Conservation (phyloP, 305 asterid genomes). For the Solanum hybrid region DNA sequence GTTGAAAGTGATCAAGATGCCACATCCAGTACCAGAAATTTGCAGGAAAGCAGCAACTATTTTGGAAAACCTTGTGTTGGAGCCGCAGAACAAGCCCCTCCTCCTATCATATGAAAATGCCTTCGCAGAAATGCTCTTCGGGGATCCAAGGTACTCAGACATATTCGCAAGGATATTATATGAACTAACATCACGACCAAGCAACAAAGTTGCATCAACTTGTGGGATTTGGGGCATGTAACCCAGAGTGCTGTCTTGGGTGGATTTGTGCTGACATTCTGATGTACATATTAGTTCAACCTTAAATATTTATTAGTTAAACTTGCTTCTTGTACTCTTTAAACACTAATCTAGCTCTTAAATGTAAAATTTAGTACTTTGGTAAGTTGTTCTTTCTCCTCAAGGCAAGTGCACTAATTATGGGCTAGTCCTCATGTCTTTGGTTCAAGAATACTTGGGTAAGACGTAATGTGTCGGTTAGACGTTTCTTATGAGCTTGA, state of each 20-base stretch:
- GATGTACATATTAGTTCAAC: neutral
- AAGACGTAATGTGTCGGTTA: neutral
- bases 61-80: conserved; percentile 78
- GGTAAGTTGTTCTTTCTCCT: neutral
- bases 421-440: neutral
- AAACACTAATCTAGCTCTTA: neutral
- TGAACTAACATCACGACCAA: conserved; percentile 72
- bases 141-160: conserved; percentile 70
- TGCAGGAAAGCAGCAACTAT: conserved; percentile 88
- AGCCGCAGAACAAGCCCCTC: conserved; percentile 89
- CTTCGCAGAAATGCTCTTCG: conserved; percentile 81
- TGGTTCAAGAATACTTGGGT: neutral
- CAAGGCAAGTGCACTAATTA: neutral
- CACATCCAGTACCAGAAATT: conserved; percentile 88
- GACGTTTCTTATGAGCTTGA: neutral
- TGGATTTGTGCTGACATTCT: neutral
- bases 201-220: conserved; percentile 62
- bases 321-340: neutral
- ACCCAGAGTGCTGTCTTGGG: neutral
- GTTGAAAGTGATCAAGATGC: conserved; percentile 64
- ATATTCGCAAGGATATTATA: conserved; percentile 79
- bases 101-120: conserved; percentile 71
- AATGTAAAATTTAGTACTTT: neutral
- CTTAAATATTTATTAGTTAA: neutral
- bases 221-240: conserved; percentile 98